Percentiles rank a stretch among this genome's conserved stretches.
These are phyloP conservation scores for Lachnellula arida DNA, from an alignment of 2,329 filamentous ascomycete species.

Conservation along the genomic window DNA sequence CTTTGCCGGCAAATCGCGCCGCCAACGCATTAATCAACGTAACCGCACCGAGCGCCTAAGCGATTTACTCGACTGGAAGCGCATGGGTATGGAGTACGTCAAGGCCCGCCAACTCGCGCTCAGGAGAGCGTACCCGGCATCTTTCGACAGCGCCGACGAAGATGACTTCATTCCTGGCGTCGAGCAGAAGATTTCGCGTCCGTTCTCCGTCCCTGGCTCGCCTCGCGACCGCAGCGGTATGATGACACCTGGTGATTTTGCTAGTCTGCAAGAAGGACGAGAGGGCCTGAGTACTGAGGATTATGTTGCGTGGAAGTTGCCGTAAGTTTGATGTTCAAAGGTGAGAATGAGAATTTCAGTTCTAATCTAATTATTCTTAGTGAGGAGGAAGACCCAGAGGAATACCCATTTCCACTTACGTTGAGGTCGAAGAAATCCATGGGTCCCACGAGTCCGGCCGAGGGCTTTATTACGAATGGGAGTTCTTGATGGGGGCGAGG, in stretches of 20 bases:
- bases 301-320: slow-evolving; percentile 96
- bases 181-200: slow-evolving; percentile 91
- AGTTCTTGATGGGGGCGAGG: slow-evolving; percentile 3
- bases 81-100: slow-evolving; percentile 99
- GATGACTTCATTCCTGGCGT: slow-evolving; percentile 88
- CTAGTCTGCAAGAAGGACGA: slow-evolving; percentile 86
- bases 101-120: slow-evolving; percentile 93
- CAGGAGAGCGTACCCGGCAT: slow-evolving; percentile 82
- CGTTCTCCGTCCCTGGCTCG: slow-evolving; percentile 89
- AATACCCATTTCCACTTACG: slow-evolving; percentile 67
- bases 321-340: slow-evolving; percentile 59
- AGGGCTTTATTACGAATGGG: slow-evolving; percentile 26
- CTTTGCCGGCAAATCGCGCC: slow-evolving; percentile 85
- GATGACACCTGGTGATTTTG: slow-evolving; percentile 99
- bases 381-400: slow-evolving; percentile 88
- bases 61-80: slow-evolving; percentile 96
- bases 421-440: slow-evolving; percentile 43
- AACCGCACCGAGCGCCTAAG: slow-evolving; percentile 94
- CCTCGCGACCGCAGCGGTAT: slow-evolving; percentile 87
- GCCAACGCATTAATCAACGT: slow-evolving; percentile 97
- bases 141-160: slow-evolving; percentile 75
- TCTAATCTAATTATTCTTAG: slow-evolving; percentile 41
- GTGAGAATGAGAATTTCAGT: not conserved
- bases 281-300: slow-evolving; percentile 95
- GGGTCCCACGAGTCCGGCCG: slow-evolving; percentile 29